Evolutionary conservation across 257 asterid genomes (phyloP).

Genomic region (Anisodus acutangulus): DNA sequence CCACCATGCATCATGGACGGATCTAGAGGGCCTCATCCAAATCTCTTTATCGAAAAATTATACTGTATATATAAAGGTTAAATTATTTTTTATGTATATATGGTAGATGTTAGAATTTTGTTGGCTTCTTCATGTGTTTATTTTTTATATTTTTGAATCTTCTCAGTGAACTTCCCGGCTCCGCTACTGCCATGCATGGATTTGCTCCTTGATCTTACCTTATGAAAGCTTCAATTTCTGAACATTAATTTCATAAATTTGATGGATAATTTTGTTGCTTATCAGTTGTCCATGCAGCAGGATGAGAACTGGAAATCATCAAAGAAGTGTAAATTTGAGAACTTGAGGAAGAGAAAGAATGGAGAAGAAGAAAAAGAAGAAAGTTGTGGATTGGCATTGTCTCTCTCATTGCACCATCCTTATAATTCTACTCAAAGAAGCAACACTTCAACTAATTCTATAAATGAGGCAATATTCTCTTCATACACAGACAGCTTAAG

Average conservation of each 20-base stretch:
- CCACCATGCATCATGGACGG: too few species aligned
- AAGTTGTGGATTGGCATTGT: constrained; percentile 58
- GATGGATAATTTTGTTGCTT: neutral
- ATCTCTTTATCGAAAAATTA: too few species aligned
- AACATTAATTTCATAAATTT: neutral
- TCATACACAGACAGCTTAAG: constrained; percentile 29
- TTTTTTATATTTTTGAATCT: too few species aligned
- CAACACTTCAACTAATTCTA: constrained; percentile 42
- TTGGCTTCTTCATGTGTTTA: too few species aligned
- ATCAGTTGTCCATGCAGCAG: constrained; percentile 27
- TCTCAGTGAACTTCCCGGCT: too few species aligned
- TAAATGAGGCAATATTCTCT: constrained; percentile 53
- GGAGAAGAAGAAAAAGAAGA: constrained; percentile 38
- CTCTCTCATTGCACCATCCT: constrained; percentile 53
- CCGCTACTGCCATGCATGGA: too few species aligned
- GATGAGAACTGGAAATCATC: constrained; percentile 25
- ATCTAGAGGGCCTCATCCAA: too few species aligned
- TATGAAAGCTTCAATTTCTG: too few species aligned
- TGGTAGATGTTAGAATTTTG: too few species aligned
- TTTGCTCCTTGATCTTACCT: too few species aligned
- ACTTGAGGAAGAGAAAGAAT: neutral
- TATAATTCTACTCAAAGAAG: constrained; percentile 40
- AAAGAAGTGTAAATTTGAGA: constrained; percentile 31
- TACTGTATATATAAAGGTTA: too few species aligned
- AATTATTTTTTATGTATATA: too few species aligned